phyloP scores from a whole-genome alignment of 345 rosid species.

The Melaleuca alternifolia region DNA sequence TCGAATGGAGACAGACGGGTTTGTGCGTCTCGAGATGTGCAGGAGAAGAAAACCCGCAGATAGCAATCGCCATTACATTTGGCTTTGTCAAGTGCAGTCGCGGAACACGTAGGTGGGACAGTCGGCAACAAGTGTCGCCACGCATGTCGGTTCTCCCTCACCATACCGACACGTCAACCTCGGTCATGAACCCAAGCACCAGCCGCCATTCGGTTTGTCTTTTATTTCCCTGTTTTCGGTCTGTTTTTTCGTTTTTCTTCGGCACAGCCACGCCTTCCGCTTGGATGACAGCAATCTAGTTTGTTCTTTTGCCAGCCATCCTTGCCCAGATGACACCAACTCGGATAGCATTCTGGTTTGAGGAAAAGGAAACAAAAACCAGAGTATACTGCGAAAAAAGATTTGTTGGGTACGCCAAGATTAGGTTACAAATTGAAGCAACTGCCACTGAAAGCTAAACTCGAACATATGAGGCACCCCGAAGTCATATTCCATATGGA shows the following conservation, averaged over 20 bases:
- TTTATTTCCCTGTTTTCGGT: background rate
- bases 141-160: background rate
- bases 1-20: background rate
- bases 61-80: background rate
- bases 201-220: background rate
- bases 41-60: background rate
- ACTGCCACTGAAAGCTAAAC: background rate
- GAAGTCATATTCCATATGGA: background rate
- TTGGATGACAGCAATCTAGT: background rate
- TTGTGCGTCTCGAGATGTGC: background rate
- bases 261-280: background rate
- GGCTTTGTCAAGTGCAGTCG: background rate
- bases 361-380: background rate
- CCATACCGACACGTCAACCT: background rate
- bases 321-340: background rate
- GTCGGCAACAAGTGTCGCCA: background rate
- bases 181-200: background rate
- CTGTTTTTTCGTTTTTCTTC: background rate
- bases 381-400: background rate
- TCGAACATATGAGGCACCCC: background rate
- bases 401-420: background rate
- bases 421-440: background rate
- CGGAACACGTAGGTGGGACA: background rate
- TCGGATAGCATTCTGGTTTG: background rate
- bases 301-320: background rate